phyloP scores from a whole-genome alignment of 2,329 filamentous ascomycete genomes.

The Monosporascus ibericus region DNA sequence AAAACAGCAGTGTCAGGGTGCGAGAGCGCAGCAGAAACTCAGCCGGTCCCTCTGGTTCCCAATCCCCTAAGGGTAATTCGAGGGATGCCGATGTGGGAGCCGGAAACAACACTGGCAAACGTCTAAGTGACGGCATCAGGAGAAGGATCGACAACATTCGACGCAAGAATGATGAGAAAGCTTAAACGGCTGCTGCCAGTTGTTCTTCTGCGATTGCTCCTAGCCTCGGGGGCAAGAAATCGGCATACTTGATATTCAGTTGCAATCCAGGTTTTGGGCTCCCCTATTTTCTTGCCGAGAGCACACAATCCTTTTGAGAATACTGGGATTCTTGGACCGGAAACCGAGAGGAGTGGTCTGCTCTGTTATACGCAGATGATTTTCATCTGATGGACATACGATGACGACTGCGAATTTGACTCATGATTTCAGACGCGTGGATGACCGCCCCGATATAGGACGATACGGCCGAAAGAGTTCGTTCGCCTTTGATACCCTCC shows the following conservation, averaged over 20 bases:
- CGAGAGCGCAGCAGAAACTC: constrained; percentile 41
- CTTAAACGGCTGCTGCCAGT: constrained; percentile 21
- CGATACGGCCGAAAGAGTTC: too few species aligned
- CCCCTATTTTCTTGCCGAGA: too few species aligned
- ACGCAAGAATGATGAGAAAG: constrained; percentile 30
- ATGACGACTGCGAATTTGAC: too few species aligned
- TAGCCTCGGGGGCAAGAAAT: constrained; percentile 52
- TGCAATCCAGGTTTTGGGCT: too few species aligned
- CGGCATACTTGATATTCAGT: constrained; percentile 14
- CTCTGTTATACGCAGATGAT: too few species aligned
- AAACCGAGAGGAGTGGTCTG: too few species aligned
- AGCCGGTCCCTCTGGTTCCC: constrained; percentile 12
- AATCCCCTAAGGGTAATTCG: constrained; percentile 7
- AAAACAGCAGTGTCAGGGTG: constrained; percentile 19
- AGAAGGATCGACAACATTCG: constrained; percentile 47
- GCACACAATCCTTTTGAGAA: too few species aligned
- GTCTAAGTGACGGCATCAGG: constrained; percentile 46
- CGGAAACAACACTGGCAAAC: constrained; percentile 37
- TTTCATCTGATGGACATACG: too few species aligned
- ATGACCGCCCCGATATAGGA: too few species aligned
- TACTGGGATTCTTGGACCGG: too few species aligned
- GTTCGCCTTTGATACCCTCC: too few species aligned
- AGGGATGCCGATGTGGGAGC: constrained; percentile 26
- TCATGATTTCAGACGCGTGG: too few species aligned
- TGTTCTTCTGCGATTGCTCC: constrained; percentile 49